phyloP scores from a whole-genome alignment of 2,329 filamentous ascomycete species.

The Fusarium concolor region DNA sequence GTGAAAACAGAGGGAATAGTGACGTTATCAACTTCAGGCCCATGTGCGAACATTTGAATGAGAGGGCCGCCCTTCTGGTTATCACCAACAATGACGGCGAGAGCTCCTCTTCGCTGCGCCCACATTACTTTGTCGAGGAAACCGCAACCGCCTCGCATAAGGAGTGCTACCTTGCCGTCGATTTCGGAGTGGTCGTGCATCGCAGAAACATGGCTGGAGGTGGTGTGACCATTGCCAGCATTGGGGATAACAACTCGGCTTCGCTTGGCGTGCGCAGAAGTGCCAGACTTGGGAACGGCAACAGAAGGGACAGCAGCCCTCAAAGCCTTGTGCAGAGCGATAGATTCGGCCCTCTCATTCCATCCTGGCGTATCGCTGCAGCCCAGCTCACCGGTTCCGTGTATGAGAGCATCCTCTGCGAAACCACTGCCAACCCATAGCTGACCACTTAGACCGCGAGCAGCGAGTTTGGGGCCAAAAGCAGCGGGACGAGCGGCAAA shows the following conservation, averaged over 20 bases:
- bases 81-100: slow-evolving; percentile 93
- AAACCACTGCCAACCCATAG: slow-evolving; percentile 96
- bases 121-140: slow-evolving; percentile 98
- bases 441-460: slow-evolving; percentile 83
- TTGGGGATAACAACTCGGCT: slow-evolving; percentile 51
- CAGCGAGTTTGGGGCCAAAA: slow-evolving; percentile 84
- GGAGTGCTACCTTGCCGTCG: slow-evolving; percentile 87
- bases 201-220: slow-evolving; percentile 80
- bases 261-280: slow-evolving; percentile 44
- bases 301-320: slow-evolving; percentile 45
- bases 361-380: slow-evolving; percentile 96
- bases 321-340: slow-evolving; percentile 55
- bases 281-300: slow-evolving; percentile 34
- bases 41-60: slow-evolving; percentile 98
- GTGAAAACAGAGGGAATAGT: slow-evolving; percentile 96
- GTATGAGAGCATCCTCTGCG: slow-evolving; percentile 76
- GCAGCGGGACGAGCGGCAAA: slow-evolving; percentile 93
- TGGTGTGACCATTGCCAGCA: slow-evolving; percentile 48
- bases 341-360: slow-evolving; percentile 70
- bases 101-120: slow-evolving; percentile 89
- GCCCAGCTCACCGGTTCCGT: slow-evolving; percentile 84
- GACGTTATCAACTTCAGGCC: slow-evolving; percentile 88
- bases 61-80: slow-evolving; percentile 88
- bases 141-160: slow-evolving; percentile 93
- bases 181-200: slow-evolving; percentile 94